Percentiles rank a stretch among this genome's conserved stretches.
Evolutionary conservation across 2,329 filamentous ascomycete genomes (phyloP).

Genomic region (Pyricularia sp.): DNA sequence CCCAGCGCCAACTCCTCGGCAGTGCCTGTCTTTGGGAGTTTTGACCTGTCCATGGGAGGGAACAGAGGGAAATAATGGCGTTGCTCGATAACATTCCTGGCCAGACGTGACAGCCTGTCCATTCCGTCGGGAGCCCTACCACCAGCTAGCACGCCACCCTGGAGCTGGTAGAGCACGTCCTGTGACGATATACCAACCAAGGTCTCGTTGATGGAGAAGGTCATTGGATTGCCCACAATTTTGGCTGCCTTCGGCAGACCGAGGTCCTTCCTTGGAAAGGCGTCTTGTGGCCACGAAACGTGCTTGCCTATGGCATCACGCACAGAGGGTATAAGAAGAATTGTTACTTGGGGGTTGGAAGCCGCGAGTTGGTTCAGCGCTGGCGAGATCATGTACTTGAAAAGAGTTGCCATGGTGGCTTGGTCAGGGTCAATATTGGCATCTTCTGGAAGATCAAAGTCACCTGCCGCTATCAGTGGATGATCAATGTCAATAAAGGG

Average conservation of each 20-base stretch:
- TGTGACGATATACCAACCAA: conserved; percentile 71
- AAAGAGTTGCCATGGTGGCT: conserved; percentile 68
- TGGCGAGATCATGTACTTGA: conserved; percentile 65
- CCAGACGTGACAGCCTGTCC: conserved; percentile 57
- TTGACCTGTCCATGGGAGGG: conserved; percentile 59
- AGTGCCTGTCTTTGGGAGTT: conserved; percentile 51
- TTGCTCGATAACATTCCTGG: conserved; percentile 73
- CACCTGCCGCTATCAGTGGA: conserved; percentile 67
- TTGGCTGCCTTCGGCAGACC: conserved; percentile 65
- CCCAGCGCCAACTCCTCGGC: conserved; percentile 51
- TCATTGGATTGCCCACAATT: conserved; percentile 83
- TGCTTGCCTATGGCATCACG: conserved; percentile 73
- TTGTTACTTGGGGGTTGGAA: conserved; percentile 62
- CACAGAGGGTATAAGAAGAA: conserved; percentile 71
- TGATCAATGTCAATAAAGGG: conserved; percentile 91
- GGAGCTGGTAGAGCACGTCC: conserved; percentile 71
- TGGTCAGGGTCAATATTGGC: conserved; percentile 59
- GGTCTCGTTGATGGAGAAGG: conserved; percentile 75
- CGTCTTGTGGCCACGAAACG: conserved; percentile 65
- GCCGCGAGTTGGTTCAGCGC: conserved; percentile 58
- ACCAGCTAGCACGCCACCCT: conserved; percentile 56
- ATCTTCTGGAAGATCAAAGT: conserved; percentile 62
- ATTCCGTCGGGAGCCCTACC: conserved; percentile 29
- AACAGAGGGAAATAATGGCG: conserved; percentile 84
- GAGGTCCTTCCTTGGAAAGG: conserved; percentile 55